phyloP scores from a whole-genome alignment of 768 basidiomycete species.

The Serendipita indica region DNA sequence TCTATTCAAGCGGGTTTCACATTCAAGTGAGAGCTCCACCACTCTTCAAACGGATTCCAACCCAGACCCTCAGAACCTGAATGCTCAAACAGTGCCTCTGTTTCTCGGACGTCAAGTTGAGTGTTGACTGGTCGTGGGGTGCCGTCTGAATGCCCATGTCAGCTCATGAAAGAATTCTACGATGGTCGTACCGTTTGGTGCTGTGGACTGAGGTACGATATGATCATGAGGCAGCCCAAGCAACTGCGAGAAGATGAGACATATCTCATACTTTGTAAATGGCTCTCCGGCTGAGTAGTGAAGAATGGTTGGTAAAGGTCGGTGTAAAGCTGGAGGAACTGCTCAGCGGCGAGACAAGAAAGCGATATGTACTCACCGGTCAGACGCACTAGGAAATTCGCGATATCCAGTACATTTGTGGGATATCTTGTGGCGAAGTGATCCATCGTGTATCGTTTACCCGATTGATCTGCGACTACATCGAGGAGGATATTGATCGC shows the following conservation, averaged over 20 bases:
- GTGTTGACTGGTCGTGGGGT: constrained; percentile 70
- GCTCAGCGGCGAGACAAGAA: neutral
- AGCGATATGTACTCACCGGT: constrained; percentile 33
- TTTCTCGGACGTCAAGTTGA: constrained; percentile 58
- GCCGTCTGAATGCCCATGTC: constrained; percentile 28
- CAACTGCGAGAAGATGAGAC: constrained; percentile 57
- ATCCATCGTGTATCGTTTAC: constrained; percentile 89
- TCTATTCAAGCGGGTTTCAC: too few species aligned
- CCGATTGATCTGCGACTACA: constrained; percentile 71
- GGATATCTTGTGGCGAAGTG: constrained; percentile 87
- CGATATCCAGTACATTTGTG: constrained; percentile 80
- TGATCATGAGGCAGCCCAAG: constrained; percentile 58
- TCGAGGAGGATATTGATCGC: constrained; percentile 84
- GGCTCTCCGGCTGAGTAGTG: constrained; percentile 77
- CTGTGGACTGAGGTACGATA: constrained; percentile 55
- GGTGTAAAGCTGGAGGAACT: constrained; percentile 23
- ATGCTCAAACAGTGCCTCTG: constrained; percentile 46
- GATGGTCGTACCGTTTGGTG: constrained; percentile 36
- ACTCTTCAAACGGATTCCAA: constrained; percentile 60
- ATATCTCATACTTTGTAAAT: constrained; percentile 89
- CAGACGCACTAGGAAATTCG: constrained; percentile 65
- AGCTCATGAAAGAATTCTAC: neutral
- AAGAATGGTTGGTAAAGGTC: constrained; percentile 49
- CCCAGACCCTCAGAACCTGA: constrained; percentile 37
- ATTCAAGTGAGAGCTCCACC: constrained; percentile 55